Conservation (phyloP, 768 basidiomycete genomes). For the Gelatoporia subvermispora region DNA sequence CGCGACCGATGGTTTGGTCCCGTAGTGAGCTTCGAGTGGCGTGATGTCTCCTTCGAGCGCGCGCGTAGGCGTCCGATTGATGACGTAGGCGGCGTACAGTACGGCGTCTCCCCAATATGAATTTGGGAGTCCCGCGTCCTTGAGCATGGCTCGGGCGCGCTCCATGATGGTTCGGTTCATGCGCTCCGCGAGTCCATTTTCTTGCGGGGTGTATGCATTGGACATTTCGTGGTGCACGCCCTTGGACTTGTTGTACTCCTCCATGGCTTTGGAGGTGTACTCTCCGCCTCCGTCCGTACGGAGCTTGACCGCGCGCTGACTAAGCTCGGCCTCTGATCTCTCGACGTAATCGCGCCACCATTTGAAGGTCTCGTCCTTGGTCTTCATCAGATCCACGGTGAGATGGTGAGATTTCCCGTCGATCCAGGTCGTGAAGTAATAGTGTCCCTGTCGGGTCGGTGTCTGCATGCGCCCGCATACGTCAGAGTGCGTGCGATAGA, state of each 20-base stretch:
- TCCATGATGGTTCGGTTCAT: constrained; percentile 24
- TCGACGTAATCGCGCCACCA: background rate
- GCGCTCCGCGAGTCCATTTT: constrained; percentile 36
- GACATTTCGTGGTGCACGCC: constrained; percentile 14
- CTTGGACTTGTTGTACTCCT: background rate
- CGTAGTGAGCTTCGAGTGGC: constrained; percentile 15
- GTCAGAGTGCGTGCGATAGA: constrained; percentile 13
- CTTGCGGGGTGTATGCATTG: constrained; percentile 5
- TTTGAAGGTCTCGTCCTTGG: background rate
- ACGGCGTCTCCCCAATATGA: constrained; percentile 26
- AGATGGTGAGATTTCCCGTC: constrained; percentile 12
- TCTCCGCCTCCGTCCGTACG: constrained; percentile 2
- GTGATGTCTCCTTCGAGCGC: constrained; percentile 12
- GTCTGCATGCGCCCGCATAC: constrained; percentile 18
- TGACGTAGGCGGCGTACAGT: constrained; percentile 16
- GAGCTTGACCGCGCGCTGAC: constrained; percentile 1
- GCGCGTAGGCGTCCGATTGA: constrained; percentile 13
- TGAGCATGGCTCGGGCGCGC: constrained; percentile 9
- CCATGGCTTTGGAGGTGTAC: constrained; percentile 3
- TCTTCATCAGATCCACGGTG: constrained; percentile 1
- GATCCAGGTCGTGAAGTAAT: constrained; percentile 17
- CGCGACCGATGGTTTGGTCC: constrained; percentile 9
- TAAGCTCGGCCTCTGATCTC: background rate
- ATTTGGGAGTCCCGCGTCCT: constrained; percentile 10
- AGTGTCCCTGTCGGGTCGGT: background rate